These are phyloP conservation scores for Boletus smithii DNA, from an alignment of 1,284 basidiomycete genomes.

Conservation along the genomic window DNA sequence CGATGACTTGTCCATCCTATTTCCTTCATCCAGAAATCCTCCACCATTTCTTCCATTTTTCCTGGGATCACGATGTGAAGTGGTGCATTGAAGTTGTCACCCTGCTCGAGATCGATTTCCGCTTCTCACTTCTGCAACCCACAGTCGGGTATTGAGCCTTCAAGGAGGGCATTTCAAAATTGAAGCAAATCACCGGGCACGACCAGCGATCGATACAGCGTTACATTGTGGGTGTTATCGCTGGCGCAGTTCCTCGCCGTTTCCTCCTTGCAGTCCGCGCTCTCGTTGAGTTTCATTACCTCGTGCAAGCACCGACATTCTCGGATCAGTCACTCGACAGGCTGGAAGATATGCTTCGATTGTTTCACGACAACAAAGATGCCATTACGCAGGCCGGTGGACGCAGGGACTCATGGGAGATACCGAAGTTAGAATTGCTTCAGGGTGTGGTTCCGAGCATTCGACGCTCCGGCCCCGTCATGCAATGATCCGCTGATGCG, in stretches of 20 bases:
- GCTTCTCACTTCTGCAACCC: not conserved
- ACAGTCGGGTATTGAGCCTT: not conserved
- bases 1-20: not conserved
- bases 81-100: not conserved
- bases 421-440: not conserved
- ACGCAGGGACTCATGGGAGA: not conserved
- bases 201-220: not conserved
- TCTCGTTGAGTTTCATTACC: not conserved
- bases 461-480: not conserved
- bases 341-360: not conserved
- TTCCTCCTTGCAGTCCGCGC: not conserved
- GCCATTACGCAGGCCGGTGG: not conserved
- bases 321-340: not conserved
- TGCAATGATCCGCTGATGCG: not conserved
- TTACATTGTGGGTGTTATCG: not conserved
- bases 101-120: not conserved
- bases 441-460: not conserved
- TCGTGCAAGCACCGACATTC: not conserved
- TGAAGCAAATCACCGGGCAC: slow-evolving; percentile 9
- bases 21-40: not conserved
- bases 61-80: slow-evolving; percentile 1
- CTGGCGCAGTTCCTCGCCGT: not conserved
- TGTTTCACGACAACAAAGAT: not conserved
- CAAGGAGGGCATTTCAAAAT: slow-evolving; percentile 3
- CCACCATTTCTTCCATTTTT: not conserved